A percentile compares a stretch with the other conserved stretches of the same genome.
phyloP scores from a whole-genome alignment of 2,329 filamentous ascomycete species.

The Rosellinia necatrix region DNA sequence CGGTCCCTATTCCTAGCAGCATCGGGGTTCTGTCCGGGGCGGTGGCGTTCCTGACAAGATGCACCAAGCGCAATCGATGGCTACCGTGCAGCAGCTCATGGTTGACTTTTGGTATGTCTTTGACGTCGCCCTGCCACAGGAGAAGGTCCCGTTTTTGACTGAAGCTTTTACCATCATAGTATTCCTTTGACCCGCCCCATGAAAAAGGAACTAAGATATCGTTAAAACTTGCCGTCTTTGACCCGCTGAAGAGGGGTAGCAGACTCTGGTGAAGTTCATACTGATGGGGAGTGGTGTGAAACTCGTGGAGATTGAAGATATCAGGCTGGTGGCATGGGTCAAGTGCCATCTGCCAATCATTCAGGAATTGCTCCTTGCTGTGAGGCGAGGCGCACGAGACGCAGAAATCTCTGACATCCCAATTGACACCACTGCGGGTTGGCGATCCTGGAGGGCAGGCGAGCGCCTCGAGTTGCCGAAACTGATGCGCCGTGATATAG shows the following conservation, averaged over 20 bases:
- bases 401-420: conserved; percentile 69
- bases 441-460: conserved; percentile 68
- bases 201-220: conserved; percentile 76
- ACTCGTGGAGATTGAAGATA: conserved; percentile 72
- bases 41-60: conserved; percentile 66
- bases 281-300: conserved; percentile 68
- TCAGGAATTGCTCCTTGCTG: conserved; percentile 68
- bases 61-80: conserved; percentile 72
- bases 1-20: conserved; percentile 54
- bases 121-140: conserved; percentile 76
- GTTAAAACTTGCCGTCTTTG: conserved; percentile 71
- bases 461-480: conserved; percentile 43
- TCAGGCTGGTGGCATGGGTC: conserved; percentile 80
- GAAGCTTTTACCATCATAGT: conserved; percentile 56
- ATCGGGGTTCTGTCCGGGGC: conserved; percentile 55
- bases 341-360: conserved; percentile 66
- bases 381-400: conserved; percentile 65
- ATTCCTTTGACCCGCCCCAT: conserved; percentile 53
- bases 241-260: conserved; percentile 76
- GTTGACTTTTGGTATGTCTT: conserved; percentile 54
- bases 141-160: conserved; percentile 65
- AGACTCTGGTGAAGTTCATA: conserved; percentile 67
- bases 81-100: conserved; percentile 66
- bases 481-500: conserved; percentile 34
- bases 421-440: conserved; percentile 61